Evolutionary conservation across 148 eudicot species (phyloP).

Genomic region (Limonium bicolor): DNA sequence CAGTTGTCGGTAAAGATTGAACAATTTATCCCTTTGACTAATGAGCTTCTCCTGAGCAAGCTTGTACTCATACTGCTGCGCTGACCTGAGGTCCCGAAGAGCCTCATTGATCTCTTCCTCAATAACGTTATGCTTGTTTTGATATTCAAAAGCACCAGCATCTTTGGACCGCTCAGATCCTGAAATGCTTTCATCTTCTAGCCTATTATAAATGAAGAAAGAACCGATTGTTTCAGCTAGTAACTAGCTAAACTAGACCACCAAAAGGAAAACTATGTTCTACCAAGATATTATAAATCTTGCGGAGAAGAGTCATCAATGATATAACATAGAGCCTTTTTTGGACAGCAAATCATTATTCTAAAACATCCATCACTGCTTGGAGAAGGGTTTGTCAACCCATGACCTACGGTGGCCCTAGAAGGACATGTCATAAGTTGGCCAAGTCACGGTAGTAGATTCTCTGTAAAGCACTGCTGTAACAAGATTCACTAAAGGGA

Average conservation of each 20-base stretch:
- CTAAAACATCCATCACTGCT: too few relatives aligned
- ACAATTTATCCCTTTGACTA: constrained; percentile 42
- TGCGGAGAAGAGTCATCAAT: too few relatives aligned
- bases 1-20: constrained; percentile 34
- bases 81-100: constrained; percentile 38
- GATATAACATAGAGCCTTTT: too few relatives aligned
- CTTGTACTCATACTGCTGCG: constrained; percentile 48
- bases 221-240: neutral
- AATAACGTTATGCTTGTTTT: constrained; percentile 25
- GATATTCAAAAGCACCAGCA: neutral
- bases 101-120: constrained; percentile 42
- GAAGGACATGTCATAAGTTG: too few relatives aligned
- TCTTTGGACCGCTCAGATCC: neutral
- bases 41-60: constrained; percentile 38
- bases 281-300: neutral
- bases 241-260: neutral
- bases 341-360: too few relatives aligned
- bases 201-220: neutral
- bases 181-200: neutral
- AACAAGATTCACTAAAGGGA: too few relatives aligned
- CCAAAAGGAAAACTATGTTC: neutral
- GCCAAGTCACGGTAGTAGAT: too few relatives aligned
- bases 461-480: too few relatives aligned
- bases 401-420: too few relatives aligned
- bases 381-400: too few relatives aligned